phyloP scores from a whole-genome alignment of 1,284 basidiomycete species.

The Ganoderma resinaceum region DNA sequence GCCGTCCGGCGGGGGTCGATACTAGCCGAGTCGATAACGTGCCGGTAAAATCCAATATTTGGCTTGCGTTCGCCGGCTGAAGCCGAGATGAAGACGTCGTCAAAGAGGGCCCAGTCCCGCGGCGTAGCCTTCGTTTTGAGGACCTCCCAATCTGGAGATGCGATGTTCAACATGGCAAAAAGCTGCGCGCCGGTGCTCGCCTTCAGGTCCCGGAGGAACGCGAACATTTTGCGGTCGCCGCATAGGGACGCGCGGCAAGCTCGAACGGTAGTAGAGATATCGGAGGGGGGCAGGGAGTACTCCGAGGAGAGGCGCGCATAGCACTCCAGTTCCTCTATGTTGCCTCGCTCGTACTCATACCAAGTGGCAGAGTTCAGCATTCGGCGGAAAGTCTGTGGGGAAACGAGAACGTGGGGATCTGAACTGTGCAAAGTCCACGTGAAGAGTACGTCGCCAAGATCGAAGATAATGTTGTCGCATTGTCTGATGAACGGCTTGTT shows the following conservation, averaged over 20 bases:
- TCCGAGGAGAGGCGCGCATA: neutral
- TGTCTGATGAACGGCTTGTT: neutral
- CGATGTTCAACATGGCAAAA: neutral
- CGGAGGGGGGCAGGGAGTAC: neutral
- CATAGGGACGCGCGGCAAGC: conserved; percentile 26
- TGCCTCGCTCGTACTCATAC: neutral
- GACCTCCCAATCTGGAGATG: neutral
- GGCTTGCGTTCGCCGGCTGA: conserved; percentile 58
- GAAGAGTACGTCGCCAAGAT: neutral
- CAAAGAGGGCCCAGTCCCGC: conserved; percentile 35
- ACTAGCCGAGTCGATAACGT: conserved; percentile 51
- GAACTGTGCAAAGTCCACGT: neutral
- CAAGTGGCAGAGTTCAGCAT: neutral
- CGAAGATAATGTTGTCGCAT: neutral
- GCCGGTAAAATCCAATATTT: conserved; percentile 57
- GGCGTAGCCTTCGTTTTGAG: neutral
- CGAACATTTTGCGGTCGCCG: neutral
- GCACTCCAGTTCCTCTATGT: neutral
- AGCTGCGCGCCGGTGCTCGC: neutral
- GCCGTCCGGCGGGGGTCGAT: conserved; percentile 50
- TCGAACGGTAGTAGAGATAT: neutral
- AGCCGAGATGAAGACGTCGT: conserved; percentile 55
- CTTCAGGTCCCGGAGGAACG: neutral
- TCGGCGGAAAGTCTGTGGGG: neutral
- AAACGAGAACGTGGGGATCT: neutral